Base-by-base conservation (phyloP, 2,329 filamentous ascomycete genomes). In the Gliomastix tumulicola region DNA sequence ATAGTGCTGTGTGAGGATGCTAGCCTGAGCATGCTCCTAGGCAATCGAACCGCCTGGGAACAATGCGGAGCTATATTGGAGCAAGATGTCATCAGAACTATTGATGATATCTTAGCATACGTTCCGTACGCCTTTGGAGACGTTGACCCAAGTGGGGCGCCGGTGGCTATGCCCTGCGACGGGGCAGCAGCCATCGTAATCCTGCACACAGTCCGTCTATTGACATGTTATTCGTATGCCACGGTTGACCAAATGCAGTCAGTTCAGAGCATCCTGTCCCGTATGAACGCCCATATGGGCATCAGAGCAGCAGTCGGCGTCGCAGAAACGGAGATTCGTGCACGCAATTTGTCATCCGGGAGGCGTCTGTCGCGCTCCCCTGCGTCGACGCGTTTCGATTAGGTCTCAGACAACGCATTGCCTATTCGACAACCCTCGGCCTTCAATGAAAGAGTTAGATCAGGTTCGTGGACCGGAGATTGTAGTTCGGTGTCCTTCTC, bases 101-200 rank as follows among this genome's bases (percentile, higher is more conserved):
- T 59, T 17, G 50, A 55, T 30, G 55, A 58, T 32, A 58, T 59
- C 21, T 42, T 58, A 5, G 34, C 44, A 5, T 41, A 43, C 18
- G 53, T 59, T 15, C 55, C 55, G 1, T 58, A 53, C 21, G 54
- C 54, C 3, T 39, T 59, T 1, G 54, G 54, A 7, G 53, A 57
- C 16, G 41, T 56, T 21, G 43, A 48, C 16, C 32, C 43, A 1
- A 44, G 32, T 16, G 51, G 55, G 4, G 34, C 38, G 32, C 48
- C 48, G 5, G 36, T 43, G 1, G 41, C 42, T 5, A 43, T 51
- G 40, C 23, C 41, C 2, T 45, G 56, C 23, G 55, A 59, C 28
- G 55, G 54, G 1, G 56, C 56, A 1, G 50, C 45, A 2, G 56
- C 51, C 12, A 48, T 59, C 12, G 35, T 55, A 30, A 56, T 57